Evolutionary conservation across 2,329 filamentous ascomycete genomes (phyloP).

Genomic region (Aspergillus novofumigatus): DNA sequence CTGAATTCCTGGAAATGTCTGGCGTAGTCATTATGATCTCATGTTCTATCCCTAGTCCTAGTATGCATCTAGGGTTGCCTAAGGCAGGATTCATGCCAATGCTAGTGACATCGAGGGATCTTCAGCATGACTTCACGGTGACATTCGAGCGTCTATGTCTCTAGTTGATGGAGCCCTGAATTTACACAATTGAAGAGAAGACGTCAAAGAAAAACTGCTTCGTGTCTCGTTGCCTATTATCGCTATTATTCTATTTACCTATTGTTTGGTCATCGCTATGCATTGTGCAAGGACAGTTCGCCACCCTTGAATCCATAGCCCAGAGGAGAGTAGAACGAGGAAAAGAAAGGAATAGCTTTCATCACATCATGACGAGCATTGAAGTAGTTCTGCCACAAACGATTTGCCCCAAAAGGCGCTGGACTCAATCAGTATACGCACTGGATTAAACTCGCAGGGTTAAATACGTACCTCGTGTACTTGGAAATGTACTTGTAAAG

Average conservation of each 20-base stretch:
- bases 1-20: neutral
- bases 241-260: neutral
- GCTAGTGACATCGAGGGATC: neutral
- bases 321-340: neutral
- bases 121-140: neutral
- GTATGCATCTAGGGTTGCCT: neutral
- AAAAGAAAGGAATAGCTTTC: neutral
- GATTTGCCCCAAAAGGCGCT: conserved; percentile 54
- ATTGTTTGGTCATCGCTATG: neutral
- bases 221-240: neutral
- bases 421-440: conserved; percentile 17
- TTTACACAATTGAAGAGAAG: neutral
- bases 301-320: neutral
- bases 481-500: conserved; percentile 94
- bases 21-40: neutral
- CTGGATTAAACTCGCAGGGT: neutral
- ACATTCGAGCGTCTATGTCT: neutral
- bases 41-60: neutral
- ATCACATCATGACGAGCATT: neutral
- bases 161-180: neutral
- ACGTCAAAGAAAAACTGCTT: conserved; percentile 6
- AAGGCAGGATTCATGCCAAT: neutral
- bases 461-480: conserved; percentile 67
- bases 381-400: neutral
- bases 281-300: neutral